Evolutionary conservation across 176 grass and related monocot species (phyloP), one percentile per base, ranked within the genome.

Genomic region (Themeda triandra): DNA sequence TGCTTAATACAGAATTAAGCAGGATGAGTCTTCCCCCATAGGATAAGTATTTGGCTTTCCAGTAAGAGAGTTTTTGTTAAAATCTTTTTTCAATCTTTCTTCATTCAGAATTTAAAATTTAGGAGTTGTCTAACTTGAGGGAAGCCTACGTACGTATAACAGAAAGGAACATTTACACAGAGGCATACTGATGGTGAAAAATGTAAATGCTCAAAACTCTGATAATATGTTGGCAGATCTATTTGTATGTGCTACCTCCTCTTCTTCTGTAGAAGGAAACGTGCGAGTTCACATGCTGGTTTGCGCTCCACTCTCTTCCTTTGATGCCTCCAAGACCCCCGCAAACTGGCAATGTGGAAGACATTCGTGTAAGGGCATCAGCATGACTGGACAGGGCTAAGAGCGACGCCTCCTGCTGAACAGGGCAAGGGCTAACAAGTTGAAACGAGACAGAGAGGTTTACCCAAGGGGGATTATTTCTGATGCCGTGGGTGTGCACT

Each of bases 181-280:
- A 53, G 48, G 18, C 18, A 53, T 21, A 53, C 25, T 27, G 4
- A 45, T 5, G 67, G 37, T 6, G 2, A 40, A 71, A 53, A 53
- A 21, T 7, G 6, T 15, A 2, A 69, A 49, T 25, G 44, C 31
- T 17, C 29, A 51, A 31, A 36, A 58, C 62, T 36, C 23, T 5
- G 23, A 75, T 31, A 67, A 23, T 25, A 71, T 63, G 13, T 53
- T 21, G 25, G 71, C n/a, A 70, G 1, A 58, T 25, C n/a, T 32
- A 53, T 58, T 8, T 82, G 10, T 13, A 56, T 36, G 51, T 73
- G 11, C 27, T 45, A 83, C 80, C 80, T 73, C 53, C 73, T 73
- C 53, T 73, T 83, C 51, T 73, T 67, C 31, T 31, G 53, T 45
- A 82, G 32, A 82, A 82, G 25, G 53, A 73, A 82, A 82, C 44